phyloP scores from a whole-genome alignment of 2,329 filamentous ascomycete genomes.

The Aureobasidium musti region DNA sequence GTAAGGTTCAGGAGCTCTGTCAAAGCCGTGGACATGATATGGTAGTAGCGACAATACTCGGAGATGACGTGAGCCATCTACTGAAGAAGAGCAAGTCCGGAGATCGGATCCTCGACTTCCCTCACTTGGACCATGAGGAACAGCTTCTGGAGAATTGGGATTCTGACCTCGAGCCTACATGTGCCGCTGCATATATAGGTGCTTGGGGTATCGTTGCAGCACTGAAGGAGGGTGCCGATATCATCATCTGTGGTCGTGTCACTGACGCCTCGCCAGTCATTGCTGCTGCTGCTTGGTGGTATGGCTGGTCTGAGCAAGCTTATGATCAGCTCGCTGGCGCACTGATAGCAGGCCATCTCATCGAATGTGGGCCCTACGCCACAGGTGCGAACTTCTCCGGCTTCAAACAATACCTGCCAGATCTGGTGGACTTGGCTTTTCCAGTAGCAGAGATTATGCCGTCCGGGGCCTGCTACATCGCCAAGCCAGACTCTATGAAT shows the following conservation, averaged over 20 bases:
- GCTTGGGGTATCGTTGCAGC: slow-evolving; percentile 49
- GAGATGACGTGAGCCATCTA: slow-evolving; percentile 44
- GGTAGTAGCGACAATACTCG: slow-evolving; percentile 53
- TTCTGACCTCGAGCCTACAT: slow-evolving; percentile 35
- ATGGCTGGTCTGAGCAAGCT: slow-evolving; percentile 46
- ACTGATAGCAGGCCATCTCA: slow-evolving; percentile 49
- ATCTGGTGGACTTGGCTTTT: slow-evolving; percentile 43
- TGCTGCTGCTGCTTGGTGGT: slow-evolving; percentile 50
- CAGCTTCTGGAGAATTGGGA: slow-evolving; percentile 33
- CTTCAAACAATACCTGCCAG: slow-evolving; percentile 45
- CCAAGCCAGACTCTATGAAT: slow-evolving; percentile 42
- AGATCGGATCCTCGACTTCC: slow-evolving; percentile 10
- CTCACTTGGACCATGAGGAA: slow-evolving; percentile 22
- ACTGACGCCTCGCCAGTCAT: slow-evolving; percentile 50
- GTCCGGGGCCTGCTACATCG: slow-evolving; percentile 43
- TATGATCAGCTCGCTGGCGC: slow-evolving; percentile 47
- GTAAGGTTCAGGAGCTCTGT: slow-evolving; percentile 47
- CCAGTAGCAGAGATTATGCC: slow-evolving; percentile 43
- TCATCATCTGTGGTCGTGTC: slow-evolving; percentile 50
- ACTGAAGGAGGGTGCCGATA: slow-evolving; percentile 47
- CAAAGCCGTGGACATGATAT: slow-evolving; percentile 43
- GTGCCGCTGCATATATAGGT: slow-evolving; percentile 48
- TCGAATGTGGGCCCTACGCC: slow-evolving; percentile 49
- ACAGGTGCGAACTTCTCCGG: slow-evolving; percentile 50
- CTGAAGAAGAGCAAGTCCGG: slow-evolving; percentile 6